Evolutionary conservation across 2,329 filamentous ascomycete genomes (phyloP).

Genomic region (Ustilaginoidea virens): DNA sequence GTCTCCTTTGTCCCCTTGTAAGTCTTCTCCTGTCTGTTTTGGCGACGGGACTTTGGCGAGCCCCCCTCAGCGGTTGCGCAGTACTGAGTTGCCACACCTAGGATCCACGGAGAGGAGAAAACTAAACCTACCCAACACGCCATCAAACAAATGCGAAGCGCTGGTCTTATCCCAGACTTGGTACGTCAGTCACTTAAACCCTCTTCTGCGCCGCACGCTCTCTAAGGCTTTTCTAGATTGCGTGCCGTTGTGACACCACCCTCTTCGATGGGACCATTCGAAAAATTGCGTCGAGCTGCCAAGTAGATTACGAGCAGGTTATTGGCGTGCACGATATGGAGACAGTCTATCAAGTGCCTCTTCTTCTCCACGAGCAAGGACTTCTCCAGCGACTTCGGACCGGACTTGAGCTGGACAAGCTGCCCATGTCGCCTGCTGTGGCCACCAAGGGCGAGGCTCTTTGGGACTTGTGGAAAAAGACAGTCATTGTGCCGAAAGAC

Average conservation of each 20-base stretch:
- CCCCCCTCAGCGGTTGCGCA: no score
- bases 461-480: slow-evolving; percentile 64
- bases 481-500: slow-evolving; percentile 37
- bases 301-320: slow-evolving; percentile 73
- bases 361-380: slow-evolving; percentile 66
- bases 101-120: slow-evolving; percentile 56
- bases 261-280: slow-evolving; percentile 60
- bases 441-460: slow-evolving; percentile 48
- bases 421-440: slow-evolving; percentile 36
- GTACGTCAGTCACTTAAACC: slow-evolving; percentile 23
- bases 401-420: slow-evolving; percentile 47
- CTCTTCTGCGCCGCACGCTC: no score
- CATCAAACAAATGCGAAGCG: slow-evolving; percentile 69
- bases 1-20: slow-evolving; percentile 69
- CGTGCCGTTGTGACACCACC: slow-evolving; percentile 72
- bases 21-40: slow-evolving; percentile 3
- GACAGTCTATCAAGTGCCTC: slow-evolving; percentile 83
- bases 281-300: slow-evolving; percentile 83
- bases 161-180: slow-evolving; percentile 57
- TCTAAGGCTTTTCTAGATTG: no score
- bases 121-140: slow-evolving; percentile 94
- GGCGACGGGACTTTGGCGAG: no score
- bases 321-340: slow-evolving; percentile 80
- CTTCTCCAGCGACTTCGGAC: slow-evolving; percentile 52
- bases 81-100: slow-evolving; percentile 8